These are phyloP conservation scores for Flaveria linearis DNA, from an alignment of 129 eudicot genomes.

Conservation along the genomic window DNA sequence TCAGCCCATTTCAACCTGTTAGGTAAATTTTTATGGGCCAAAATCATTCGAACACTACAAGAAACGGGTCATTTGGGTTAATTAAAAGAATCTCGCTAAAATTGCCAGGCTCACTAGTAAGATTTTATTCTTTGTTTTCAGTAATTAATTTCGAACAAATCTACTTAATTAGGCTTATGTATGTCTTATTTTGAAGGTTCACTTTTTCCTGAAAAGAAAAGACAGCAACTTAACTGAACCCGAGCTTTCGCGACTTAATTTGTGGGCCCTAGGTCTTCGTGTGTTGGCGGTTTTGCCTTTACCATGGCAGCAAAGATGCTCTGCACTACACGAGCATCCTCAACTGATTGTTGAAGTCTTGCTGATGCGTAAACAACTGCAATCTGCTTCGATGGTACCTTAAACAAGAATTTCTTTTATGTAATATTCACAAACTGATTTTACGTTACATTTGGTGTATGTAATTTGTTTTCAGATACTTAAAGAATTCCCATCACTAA, in stretches of 20 bases:
- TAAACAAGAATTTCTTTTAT: slow-evolving; percentile 9
- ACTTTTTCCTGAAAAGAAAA: slow-evolving; percentile 91
- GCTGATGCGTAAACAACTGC: slow-evolving; percentile 95
- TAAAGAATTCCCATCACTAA: slow-evolving; percentile 84
- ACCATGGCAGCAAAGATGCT: slow-evolving; percentile 99
- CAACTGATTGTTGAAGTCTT: slow-evolving; percentile 89
- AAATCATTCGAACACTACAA: neutral
- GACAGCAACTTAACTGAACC: slow-evolving; percentile 82
- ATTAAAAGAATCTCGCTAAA: neutral
- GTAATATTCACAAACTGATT: neutral
- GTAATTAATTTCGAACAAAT: neutral
- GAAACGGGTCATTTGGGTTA: neutral
- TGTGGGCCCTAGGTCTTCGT: slow-evolving; percentile 97
- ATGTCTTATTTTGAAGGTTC: slow-evolving; percentile 62
- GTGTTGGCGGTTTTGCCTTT: slow-evolving; percentile 94
- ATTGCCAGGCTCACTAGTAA: neutral
- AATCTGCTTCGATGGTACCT: slow-evolving; percentile 87
- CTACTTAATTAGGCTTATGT: slow-evolving; percentile 3
- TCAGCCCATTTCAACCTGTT: neutral
- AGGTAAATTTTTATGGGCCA: neutral
- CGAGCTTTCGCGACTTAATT: slow-evolving; percentile 82
- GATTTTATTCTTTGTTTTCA: neutral
- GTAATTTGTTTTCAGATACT: slow-evolving; percentile 60
- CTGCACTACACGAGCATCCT: slow-evolving; percentile 95
- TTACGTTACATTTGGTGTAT: slow-evolving; percentile 1